phyloP scores from a whole-genome alignment of 1,284 basidiomycete species.

The Moesziomyces aphidis region DNA sequence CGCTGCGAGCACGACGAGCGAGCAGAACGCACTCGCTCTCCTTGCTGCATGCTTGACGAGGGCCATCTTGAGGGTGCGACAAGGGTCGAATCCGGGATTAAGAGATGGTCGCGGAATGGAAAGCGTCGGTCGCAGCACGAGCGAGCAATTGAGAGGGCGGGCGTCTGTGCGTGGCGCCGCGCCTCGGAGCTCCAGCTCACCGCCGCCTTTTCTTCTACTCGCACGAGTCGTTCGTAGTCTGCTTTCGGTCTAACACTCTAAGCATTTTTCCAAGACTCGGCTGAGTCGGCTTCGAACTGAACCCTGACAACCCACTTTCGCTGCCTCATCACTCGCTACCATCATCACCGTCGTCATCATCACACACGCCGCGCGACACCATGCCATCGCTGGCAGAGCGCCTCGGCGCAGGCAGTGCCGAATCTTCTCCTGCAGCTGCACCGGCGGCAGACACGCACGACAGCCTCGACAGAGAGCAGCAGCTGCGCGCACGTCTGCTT shows the following conservation, averaged over 20 bases:
- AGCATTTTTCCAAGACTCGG: not conserved
- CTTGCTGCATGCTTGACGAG: not conserved
- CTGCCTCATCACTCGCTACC: not conserved
- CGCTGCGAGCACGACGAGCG: conserved; percentile 4
- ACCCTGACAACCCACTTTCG: conserved; percentile 2
- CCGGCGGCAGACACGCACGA: conserved; percentile 1
- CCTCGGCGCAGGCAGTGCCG: conserved; percentile 11
- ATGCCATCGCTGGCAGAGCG: conserved; percentile 35
- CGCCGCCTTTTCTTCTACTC: conserved; percentile 31
- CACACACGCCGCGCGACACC: conserved; percentile 8
- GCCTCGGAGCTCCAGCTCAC: conserved; percentile 28
- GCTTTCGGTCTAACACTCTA: conserved; percentile 1
- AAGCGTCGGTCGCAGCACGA: conserved; percentile 8
- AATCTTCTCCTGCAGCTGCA: not conserved
- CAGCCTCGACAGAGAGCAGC: conserved; percentile 23
- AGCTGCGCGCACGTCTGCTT: conserved; percentile 31
- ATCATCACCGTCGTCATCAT: conserved; percentile 1
- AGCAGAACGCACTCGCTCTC: not conserved
- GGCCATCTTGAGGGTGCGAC: conserved; percentile 2
- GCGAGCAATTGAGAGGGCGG: not conserved
- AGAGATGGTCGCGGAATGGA: not conserved
- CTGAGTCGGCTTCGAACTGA: not conserved
- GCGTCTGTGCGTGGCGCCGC: conserved; percentile 27
- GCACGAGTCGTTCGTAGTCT: conserved; percentile 10
- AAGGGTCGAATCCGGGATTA: not conserved